Conservation (phyloP, 805 yeast genomes). For the Zygosaccharomyces kombuchaensis region DNA sequence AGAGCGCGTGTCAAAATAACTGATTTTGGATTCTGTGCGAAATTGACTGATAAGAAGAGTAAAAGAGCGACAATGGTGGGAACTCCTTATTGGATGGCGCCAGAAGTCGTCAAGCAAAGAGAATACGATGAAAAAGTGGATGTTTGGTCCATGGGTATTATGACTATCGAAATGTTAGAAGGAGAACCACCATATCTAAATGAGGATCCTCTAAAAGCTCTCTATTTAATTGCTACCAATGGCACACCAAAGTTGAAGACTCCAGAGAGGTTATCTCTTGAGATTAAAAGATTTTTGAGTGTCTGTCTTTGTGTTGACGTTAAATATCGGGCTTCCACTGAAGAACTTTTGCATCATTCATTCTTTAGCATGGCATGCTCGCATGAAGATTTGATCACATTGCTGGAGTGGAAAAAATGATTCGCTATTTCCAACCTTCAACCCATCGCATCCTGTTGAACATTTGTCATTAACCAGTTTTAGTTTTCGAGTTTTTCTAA, state of each 20-base stretch:
- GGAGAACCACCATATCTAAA: slow-evolving; percentile 98
- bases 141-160: slow-evolving; percentile 96
- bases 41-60: slow-evolving; percentile 72
- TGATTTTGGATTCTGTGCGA: slow-evolving; percentile 97
- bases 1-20: slow-evolving; percentile 88
- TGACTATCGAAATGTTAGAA: slow-evolving; percentile 98
- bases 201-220: slow-evolving; percentile 91
- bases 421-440: background rate
- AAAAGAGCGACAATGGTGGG: slow-evolving; percentile 99
- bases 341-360: slow-evolving; percentile 74
- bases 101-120: slow-evolving; percentile 92
- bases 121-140: slow-evolving; percentile 97
- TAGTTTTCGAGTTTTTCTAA: background rate
- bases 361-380: slow-evolving; percentile 63
- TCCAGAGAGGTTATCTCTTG: slow-evolving; percentile 75
- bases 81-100: slow-evolving; percentile 99
- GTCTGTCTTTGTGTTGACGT: slow-evolving; percentile 95
- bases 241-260: slow-evolving; percentile 94
- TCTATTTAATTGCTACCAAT: slow-evolving; percentile 90
- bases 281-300: slow-evolving; percentile 79
- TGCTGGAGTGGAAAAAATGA: slow-evolving; percentile 49
- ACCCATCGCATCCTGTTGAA: background rate
- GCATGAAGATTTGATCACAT: slow-evolving; percentile 52
- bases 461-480: slow-evolving; percentile 1
- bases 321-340: slow-evolving; percentile 83